Percentiles rank a stretch among this genome's conserved stretches.
phyloP scores from a whole-genome alignment of 768 basidiomycete species.

The Phylloporus sp. region DNA sequence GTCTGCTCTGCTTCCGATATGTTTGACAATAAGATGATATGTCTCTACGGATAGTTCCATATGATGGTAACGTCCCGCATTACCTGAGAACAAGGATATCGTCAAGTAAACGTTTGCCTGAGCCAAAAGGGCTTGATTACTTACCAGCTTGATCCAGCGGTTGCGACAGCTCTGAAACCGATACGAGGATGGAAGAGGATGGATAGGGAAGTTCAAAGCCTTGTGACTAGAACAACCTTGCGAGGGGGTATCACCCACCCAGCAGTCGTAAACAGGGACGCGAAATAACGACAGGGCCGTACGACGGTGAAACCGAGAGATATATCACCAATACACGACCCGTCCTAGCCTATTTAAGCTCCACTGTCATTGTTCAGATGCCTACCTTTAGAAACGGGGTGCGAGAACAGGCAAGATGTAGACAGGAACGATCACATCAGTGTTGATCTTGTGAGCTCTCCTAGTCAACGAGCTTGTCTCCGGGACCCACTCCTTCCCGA shows the following conservation, averaged over 20 bases:
- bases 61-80: constrained; percentile 36
- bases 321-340: background rate
- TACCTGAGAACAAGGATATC: constrained; percentile 10
- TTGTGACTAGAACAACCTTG: background rate
- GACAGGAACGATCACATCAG: constrained; percentile 19
- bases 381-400: constrained; percentile 10
- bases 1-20: constrained; percentile 50
- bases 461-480: constrained; percentile 2
- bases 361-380: background rate
- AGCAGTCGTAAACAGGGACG: background rate
- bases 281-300: background rate
- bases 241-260: background rate
- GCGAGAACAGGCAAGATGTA: constrained; percentile 4
- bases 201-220: background rate
- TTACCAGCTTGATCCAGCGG: constrained; percentile 8
- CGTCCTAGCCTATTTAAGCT: constrained; percentile 13
- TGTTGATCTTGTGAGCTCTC: background rate
- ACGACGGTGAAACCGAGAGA: constrained; percentile 3
- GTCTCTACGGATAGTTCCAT: constrained; percentile 62
- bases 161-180: background rate
- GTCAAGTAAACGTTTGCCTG: background rate
- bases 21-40: constrained; percentile 53
- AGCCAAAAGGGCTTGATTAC: background rate
- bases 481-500: constrained; percentile 1
- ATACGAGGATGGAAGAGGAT: background rate